Percentiles rank a stretch among this genome's conserved stretches.
Evolutionary conservation across 768 basidiomycete genomes (phyloP).

Genomic region (Boletus rufocinnamomeus): DNA sequence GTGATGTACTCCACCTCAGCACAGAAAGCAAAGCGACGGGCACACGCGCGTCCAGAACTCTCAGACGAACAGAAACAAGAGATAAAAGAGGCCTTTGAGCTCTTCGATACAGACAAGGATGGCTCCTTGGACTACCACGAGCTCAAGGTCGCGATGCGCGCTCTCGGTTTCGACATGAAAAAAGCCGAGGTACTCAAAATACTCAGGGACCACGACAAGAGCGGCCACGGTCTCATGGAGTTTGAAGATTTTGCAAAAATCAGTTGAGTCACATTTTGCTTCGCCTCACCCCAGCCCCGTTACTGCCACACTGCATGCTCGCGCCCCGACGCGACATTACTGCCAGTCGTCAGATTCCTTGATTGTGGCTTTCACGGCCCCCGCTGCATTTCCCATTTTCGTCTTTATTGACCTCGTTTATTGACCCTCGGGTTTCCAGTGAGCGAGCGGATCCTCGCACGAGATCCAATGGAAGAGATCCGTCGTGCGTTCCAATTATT

Average conservation of each 20-base stretch:
- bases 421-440: constrained; percentile 52
- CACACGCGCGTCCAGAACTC: constrained; percentile 78
- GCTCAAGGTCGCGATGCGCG: constrained; percentile 98
- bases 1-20: constrained; percentile 61
- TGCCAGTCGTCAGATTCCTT: not conserved
- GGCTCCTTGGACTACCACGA: constrained; percentile 97
- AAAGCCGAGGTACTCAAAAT: constrained; percentile 98
- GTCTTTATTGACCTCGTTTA: constrained; percentile 3
- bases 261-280: constrained; percentile 53
- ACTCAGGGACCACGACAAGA: constrained; percentile 87
- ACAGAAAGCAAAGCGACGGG: constrained; percentile 72
- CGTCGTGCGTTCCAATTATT: constrained; percentile 95
- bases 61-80: constrained; percentile 92
- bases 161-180: constrained; percentile 96
- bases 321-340: constrained; percentile 6
- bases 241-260: constrained; percentile 94
- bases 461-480: constrained; percentile 97
- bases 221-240: constrained; percentile 81
- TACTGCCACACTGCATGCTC: not conserved
- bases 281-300: not conserved
- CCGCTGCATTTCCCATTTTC: not conserved
- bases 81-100: constrained; percentile 98
- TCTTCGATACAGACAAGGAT: constrained; percentile 99
- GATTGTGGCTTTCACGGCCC: constrained; percentile 1
- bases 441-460: constrained; percentile 89